A percentile compares a stretch with the other conserved stretches of the same genome.
phyloP scores from a whole-genome alignment of 768 basidiomycete species.

The Boletus vermiculosoides region DNA sequence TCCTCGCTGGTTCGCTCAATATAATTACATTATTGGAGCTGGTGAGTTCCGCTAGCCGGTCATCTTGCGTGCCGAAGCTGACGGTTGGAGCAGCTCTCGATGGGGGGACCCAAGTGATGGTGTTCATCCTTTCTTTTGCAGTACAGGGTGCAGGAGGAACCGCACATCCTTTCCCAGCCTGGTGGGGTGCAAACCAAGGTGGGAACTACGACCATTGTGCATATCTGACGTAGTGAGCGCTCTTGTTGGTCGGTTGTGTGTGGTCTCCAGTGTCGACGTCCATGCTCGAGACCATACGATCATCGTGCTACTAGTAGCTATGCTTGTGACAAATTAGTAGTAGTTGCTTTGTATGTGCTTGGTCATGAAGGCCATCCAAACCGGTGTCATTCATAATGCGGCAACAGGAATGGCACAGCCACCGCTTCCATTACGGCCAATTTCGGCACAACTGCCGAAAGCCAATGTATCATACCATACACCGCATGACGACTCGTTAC shows the following conservation, averaged over 20 bases:
- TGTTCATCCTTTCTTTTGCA: slow-evolving; percentile 49
- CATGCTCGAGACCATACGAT: background rate
- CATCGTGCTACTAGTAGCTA: background rate
- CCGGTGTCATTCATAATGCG: background rate
- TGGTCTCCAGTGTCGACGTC: background rate
- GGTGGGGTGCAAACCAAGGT: slow-evolving; percentile 59
- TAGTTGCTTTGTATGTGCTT: too few relatives aligned
- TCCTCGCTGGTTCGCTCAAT: slow-evolving; percentile 65
- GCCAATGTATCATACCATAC: background rate
- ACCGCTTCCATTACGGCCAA: background rate
- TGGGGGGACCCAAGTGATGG: slow-evolving; percentile 50
- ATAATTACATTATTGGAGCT: slow-evolving; percentile 67
- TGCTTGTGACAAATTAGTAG: background rate
- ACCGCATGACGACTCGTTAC: background rate
- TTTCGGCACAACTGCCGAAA: slow-evolving; percentile 3
- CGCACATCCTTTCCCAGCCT: slow-evolving; percentile 49
- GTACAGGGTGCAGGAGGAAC: slow-evolving; percentile 52
- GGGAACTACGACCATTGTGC: slow-evolving; percentile 38
- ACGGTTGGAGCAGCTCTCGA: slow-evolving; percentile 30
- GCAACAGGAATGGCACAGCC: slow-evolving; percentile 1
- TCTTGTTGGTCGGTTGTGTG: background rate
- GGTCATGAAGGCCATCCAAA: background rate
- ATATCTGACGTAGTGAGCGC: slow-evolving; percentile 14
- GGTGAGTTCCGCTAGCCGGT: slow-evolving; percentile 29
- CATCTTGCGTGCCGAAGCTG: background rate